Evolutionary conservation across 345 rosid species (phyloP), one percentile per base, ranked within the genome.

Genomic region (Anacardium occidentale): DNA sequence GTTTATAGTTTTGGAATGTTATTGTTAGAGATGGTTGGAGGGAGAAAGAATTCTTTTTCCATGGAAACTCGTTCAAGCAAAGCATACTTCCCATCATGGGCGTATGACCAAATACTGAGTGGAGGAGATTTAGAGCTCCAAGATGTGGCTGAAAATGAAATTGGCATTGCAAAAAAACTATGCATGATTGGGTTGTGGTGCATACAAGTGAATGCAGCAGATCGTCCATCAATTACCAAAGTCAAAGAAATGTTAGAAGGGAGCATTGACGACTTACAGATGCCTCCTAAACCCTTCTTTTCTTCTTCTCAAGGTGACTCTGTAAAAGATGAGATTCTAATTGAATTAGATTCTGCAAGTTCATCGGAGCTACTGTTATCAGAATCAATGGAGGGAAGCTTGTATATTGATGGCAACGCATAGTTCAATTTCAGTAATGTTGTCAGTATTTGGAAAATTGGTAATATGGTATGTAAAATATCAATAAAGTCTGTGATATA

Each of bases 211-310:
- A 45, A 62, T 37, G 52, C 60, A 17, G 32, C 51, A 15, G 55
- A 71, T 53, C 32, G 50, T 8, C 68, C 75, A 20, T 48, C 75
- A 42, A 62, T 61, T 67, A 53, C 66, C 8, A 62, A 25, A 42
- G 75, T 71, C 9, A 34, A 50, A 3, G 67, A 71, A n/a, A 64
- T 73, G 76, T 52, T 40, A 25, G 70, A 73, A 58, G 68, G 69
- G 0, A 62, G 52, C 14, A 18, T 48, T 20, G 70, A 63, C 56
- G 68, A 67, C 37, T 68, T 83, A 51, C 62, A 74, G 53, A 55
- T 74, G 76, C 84, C 87, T 65, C 72, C 77, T n/a, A 78, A 54
- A 58, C 71, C 83, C 15, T 53, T 76, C 62, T 75, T 68, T 20
- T 73, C 76, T 62, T 73, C 78, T 29, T 73, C 79, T 20, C 70